Conservation (phyloP, 768 basidiomycete genomes). For the Leccinum truebloodii region DNA sequence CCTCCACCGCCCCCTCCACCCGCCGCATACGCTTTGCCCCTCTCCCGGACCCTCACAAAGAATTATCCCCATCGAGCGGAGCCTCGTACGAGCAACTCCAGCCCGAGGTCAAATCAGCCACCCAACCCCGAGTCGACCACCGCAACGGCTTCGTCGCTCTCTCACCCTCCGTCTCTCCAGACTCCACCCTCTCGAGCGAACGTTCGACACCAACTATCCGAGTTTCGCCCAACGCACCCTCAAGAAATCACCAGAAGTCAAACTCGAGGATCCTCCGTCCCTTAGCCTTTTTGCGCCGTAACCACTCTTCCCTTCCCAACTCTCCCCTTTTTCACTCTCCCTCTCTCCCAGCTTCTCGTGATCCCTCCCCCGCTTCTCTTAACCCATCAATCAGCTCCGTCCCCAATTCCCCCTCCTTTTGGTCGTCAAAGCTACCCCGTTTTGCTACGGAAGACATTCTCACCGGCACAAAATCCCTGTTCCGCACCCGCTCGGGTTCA, state of each 20-base stretch:
- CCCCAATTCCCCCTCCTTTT: conserved; percentile 17
- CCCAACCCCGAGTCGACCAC: conserved; percentile 2
- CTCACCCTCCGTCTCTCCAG: conserved; percentile 24
- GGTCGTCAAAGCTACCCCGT: conserved; percentile 13
- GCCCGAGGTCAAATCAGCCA: conserved; percentile 12
- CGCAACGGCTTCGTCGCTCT: conserved; percentile 12
- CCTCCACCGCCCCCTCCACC: conserved; percentile 12
- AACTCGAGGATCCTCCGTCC: conserved; percentile 23
- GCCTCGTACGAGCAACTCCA: conserved; percentile 36
- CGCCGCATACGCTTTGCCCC: conserved; percentile 78
- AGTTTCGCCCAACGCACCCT: neutral
- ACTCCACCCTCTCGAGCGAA: conserved; percentile 20
- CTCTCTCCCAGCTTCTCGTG: conserved; percentile 16
- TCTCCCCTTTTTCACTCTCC: conserved; percentile 10
- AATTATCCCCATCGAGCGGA: conserved; percentile 22
- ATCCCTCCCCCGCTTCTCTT: conserved; percentile 19
- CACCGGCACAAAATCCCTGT: conserved; percentile 32
- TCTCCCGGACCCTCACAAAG: conserved; percentile 71
- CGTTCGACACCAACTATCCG: conserved; percentile 26
- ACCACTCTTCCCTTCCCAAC: conserved; percentile 13
- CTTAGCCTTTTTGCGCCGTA: conserved; percentile 22
- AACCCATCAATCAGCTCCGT: conserved; percentile 12
- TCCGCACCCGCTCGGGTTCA: conserved; percentile 29
- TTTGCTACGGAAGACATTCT: conserved; percentile 34
- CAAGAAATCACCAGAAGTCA: conserved; percentile 8